Conservation (phyloP, 768 basidiomycete genomes). For the Suillus subaureus region DNA sequence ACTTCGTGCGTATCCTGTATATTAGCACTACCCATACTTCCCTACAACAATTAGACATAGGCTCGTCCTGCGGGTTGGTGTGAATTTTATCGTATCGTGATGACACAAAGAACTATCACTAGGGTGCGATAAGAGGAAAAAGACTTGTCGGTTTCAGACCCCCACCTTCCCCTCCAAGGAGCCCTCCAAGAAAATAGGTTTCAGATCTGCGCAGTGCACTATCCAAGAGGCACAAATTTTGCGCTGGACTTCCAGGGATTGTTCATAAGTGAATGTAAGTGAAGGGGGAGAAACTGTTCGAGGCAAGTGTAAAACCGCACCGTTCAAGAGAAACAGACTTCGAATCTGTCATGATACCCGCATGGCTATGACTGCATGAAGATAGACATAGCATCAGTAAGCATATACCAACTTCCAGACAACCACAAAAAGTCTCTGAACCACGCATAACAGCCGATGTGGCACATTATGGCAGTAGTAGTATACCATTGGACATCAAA, state of each 20-base stretch:
- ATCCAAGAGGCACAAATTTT: too few relatives aligned
- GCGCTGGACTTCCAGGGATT: too few relatives aligned
- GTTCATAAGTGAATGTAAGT: too few relatives aligned
- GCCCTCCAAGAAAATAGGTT: neutral
- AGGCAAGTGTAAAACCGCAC: neutral
- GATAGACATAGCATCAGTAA: too few relatives aligned
- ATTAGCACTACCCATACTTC: neutral
- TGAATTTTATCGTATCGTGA: neutral
- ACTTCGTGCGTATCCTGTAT: neutral
- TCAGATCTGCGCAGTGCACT: too few relatives aligned
- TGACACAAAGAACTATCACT: neutral
- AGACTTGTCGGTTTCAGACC: too few relatives aligned
- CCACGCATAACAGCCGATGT: constrained; percentile 76
- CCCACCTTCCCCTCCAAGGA: neutral
- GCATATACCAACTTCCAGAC: too few relatives aligned
- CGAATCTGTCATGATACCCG: neutral
- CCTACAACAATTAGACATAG: neutral
- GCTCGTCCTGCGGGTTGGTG: neutral
- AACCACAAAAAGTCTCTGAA: constrained; percentile 56
- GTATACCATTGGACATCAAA: constrained; percentile 81
- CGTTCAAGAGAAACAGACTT: neutral
- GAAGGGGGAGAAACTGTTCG: too few relatives aligned
- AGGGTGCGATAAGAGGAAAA: neutral
- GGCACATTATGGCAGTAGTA: constrained; percentile 76
- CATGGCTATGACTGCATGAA: constrained; percentile 30